These are phyloP conservation scores for Boletellus deceptivus DNA, from an alignment of 1,284 basidiomycete species.

Conservation along the genomic window DNA sequence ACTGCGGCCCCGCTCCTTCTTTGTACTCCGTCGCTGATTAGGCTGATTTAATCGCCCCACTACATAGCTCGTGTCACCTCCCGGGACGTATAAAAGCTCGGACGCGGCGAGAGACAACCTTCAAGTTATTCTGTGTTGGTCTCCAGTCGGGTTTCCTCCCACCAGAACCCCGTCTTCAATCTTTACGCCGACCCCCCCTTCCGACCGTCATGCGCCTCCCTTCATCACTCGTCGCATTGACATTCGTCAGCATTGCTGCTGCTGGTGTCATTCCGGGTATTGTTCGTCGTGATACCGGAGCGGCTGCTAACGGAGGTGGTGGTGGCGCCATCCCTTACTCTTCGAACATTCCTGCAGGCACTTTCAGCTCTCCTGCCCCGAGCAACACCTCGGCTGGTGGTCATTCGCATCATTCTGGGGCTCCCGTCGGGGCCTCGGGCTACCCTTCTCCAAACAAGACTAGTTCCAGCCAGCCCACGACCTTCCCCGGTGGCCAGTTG, in stretches of 20 bases:
- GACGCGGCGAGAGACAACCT: neutral
- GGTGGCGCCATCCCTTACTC: neutral
- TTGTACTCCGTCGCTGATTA: neutral
- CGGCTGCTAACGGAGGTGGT: neutral
- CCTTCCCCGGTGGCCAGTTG: too few species aligned
- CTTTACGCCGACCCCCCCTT: neutral
- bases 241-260: conserved; percentile 6
- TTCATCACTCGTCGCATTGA: conserved; percentile 3
- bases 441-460: neutral
- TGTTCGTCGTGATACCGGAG: neutral
- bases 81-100: conserved; percentile 10
- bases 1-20: neutral
- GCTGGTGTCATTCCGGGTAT: conserved; percentile 5
- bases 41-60: neutral
- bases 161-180: neutral
- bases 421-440: neutral
- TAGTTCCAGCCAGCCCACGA: too few species aligned
- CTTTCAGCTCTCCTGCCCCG: neutral
- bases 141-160: neutral
- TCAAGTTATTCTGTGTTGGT: neutral
- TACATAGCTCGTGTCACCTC: neutral
- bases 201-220: conserved; percentile 12
- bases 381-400: too few species aligned
- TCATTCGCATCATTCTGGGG: neutral
- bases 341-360: neutral